These are phyloP conservation scores for Salix caprea DNA, from an alignment of 345 rosid genomes.

Conservation along the genomic window DNA sequence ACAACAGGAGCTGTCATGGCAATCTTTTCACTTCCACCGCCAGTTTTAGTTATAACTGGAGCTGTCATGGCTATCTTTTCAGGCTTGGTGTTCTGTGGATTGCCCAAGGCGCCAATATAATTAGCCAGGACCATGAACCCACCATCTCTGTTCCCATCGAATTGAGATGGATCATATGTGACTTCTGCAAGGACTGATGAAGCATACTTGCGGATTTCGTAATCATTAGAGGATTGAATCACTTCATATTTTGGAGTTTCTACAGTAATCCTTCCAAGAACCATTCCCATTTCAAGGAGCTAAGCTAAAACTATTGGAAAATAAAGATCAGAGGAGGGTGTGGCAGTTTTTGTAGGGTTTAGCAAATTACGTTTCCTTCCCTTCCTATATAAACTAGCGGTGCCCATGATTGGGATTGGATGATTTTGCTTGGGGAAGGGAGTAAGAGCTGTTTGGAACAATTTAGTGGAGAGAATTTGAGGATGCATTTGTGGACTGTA, in stretches of 20 bases:
- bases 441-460: neutral
- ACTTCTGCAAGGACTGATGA: slow-evolving; percentile 67
- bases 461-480: slow-evolving; percentile 15
- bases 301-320: neutral
- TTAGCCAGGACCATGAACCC: slow-evolving; percentile 70
- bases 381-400: neutral
- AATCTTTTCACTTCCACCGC: slow-evolving; percentile 46
- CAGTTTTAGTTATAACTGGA: slow-evolving; percentile 60
- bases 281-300: slow-evolving; percentile 54
- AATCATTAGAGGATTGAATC: slow-evolving; percentile 39
- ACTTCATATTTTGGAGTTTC: slow-evolving; percentile 72
- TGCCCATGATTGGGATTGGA: neutral
- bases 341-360: too few species aligned
- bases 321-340: too few species aligned
- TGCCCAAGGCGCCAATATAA: slow-evolving; percentile 79
- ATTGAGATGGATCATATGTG: slow-evolving; percentile 62
- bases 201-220: slow-evolving; percentile 73
- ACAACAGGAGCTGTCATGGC: slow-evolving; percentile 90
- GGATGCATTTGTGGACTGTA: slow-evolving; percentile 14
- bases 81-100: slow-evolving; percentile 69
- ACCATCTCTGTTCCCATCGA: slow-evolving; percentile 70
- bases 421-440: slow-evolving; percentile 14
- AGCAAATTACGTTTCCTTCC: too few species aligned
- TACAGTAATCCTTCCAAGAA: slow-evolving; percentile 65
- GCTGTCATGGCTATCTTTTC: slow-evolving; percentile 90